These are phyloP conservation scores for Xerocomellus intermedius DNA, from an alignment of 768 basidiomycete genomes.

Conservation along the genomic window DNA sequence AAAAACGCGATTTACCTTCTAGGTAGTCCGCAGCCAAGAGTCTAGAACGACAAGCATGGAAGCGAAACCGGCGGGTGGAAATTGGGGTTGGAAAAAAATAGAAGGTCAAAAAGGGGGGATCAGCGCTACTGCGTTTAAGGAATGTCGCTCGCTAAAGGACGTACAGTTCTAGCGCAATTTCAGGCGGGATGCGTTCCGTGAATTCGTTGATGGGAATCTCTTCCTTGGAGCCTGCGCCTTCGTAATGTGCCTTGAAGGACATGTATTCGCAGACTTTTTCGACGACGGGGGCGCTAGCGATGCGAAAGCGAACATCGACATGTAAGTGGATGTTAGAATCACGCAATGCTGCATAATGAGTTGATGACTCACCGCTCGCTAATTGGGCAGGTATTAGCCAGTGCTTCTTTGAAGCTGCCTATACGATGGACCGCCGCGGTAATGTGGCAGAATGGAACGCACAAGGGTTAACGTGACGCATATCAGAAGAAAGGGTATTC, in stretches of 20 bases:
- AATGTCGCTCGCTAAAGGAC: constrained; percentile 31
- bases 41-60: constrained; percentile 31
- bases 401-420: constrained; percentile 77
- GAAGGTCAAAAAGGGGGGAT: constrained; percentile 6
- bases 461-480: not conserved
- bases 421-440: constrained; percentile 5
- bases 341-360: constrained; percentile 13
- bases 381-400: constrained; percentile 65
- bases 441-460: constrained; percentile 9
- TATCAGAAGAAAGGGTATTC: constrained; percentile 11
- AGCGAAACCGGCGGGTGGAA: not conserved
- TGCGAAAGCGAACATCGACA: not conserved
- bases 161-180: constrained; percentile 87
- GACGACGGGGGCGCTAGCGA: constrained; percentile 60
- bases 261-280: constrained; percentile 92
- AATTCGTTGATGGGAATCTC: constrained; percentile 78
- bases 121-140: constrained; percentile 5
- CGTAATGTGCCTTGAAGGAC: constrained; percentile 78
- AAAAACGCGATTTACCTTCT: constrained; percentile 44
- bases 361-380: constrained; percentile 58
- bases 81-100: constrained; percentile 6
- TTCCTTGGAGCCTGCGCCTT: constrained; percentile 66
- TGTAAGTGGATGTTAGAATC: constrained; percentile 2
- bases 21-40: constrained; percentile 65
- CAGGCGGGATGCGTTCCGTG: constrained; percentile 78